These are phyloP conservation scores for Aspergillus funiculosus DNA, from an alignment of 495 filamentous ascomycete species.

Conservation along the genomic window DNA sequence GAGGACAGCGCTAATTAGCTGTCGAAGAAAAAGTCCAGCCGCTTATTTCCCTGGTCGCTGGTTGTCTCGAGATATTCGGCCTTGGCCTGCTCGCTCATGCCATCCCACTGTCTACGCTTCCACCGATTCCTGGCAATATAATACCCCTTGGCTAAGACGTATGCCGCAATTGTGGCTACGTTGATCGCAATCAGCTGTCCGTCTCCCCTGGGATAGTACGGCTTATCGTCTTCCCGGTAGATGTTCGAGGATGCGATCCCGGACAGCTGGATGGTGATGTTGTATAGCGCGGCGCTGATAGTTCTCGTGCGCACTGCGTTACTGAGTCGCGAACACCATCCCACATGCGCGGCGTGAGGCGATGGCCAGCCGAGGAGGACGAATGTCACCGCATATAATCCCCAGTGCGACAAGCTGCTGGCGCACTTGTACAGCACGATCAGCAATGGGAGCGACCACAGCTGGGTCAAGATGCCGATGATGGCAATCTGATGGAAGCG, in stretches of 20 bases:
- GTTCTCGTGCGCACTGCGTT: conserved; percentile 51
- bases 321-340: conserved; percentile 42
- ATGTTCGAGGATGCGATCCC: conserved; percentile 50
- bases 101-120: not conserved
- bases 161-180: conserved; percentile 34
- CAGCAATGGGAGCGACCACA: conserved; percentile 25
- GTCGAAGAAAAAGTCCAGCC: conserved; percentile 36
- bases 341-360: conserved; percentile 26
- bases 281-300: conserved; percentile 51
- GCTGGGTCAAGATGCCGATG: conserved; percentile 27
- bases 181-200: conserved; percentile 41
- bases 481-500: conserved; percentile 44
- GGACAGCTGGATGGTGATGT: conserved; percentile 40
- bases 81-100: conserved; percentile 17
- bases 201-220: conserved; percentile 49
- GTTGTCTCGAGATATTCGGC: conserved; percentile 28
- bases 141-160: conserved; percentile 33
- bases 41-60: conserved; percentile 34
- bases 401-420: conserved; percentile 43
- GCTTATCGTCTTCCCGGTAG: conserved; percentile 53
- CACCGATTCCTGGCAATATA: conserved; percentile 31
- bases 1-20: too few species aligned
- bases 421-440: conserved; percentile 42
- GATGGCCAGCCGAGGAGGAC: conserved; percentile 51
- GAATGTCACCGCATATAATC: conserved; percentile 51